These are phyloP conservation scores for Leccinum sublutescens DNA, from an alignment of 768 basidiomycete species.

Conservation along the genomic window DNA sequence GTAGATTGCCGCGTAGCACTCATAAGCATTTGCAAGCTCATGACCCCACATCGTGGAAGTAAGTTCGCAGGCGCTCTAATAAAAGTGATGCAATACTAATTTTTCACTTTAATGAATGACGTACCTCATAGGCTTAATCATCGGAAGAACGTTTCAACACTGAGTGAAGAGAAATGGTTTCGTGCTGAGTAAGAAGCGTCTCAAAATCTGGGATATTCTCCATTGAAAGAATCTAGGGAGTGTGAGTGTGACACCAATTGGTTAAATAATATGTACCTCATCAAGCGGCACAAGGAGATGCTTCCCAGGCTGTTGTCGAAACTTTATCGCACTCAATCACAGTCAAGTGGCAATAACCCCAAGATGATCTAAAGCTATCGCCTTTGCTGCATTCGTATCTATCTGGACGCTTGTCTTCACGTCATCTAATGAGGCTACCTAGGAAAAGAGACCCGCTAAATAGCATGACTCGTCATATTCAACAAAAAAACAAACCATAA, in stretches of 20 bases:
- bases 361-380: slow-evolving; percentile 88
- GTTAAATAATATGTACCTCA: slow-evolving; percentile 47
- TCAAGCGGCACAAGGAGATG: slow-evolving; percentile 57
- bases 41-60: slow-evolving; percentile 78
- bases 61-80: slow-evolving; percentile 76
- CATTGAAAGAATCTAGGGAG: slow-evolving; percentile 48
- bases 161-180: slow-evolving; percentile 63
- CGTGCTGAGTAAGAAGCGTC: slow-evolving; percentile 58
- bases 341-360: slow-evolving; percentile 89
- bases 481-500: slow-evolving; percentile 59
- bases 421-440: slow-evolving; percentile 86
- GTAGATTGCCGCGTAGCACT: slow-evolving; percentile 51
- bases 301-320: slow-evolving; percentile 33
- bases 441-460: background rate
- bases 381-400: slow-evolving; percentile 85
- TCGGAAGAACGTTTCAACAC: slow-evolving; percentile 70
- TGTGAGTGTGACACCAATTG: background rate
- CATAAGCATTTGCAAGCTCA: slow-evolving; percentile 74
- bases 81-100: background rate
- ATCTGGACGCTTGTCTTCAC: slow-evolving; percentile 59
- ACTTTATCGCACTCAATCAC: slow-evolving; percentile 51
- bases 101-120: slow-evolving; percentile 19
- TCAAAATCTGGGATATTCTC: slow-evolving; percentile 53
- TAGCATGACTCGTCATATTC: background rate
- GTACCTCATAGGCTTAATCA: slow-evolving; percentile 79